Evolutionary conservation across 345 rosid species (phyloP), one percentile per base, ranked within the genome.

Genomic region (Gossypium australe): DNA sequence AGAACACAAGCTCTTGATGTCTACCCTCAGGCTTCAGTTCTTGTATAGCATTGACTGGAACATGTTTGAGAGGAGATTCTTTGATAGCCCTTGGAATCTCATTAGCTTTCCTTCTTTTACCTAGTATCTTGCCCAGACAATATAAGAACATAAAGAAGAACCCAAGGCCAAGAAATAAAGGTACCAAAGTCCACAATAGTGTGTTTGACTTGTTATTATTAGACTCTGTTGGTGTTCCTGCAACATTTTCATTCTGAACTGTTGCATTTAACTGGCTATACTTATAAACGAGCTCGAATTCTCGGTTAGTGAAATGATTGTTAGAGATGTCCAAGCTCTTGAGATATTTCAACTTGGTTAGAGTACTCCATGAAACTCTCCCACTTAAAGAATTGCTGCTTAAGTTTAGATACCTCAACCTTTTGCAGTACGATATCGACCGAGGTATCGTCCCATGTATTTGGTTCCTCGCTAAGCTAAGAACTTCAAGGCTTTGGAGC

Each of bases 381-480:
- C 89, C 86, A 18, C 79, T 70, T 80, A 87, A 65, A 20, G 62
- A 76, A 76, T 87, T 87, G 78, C 77, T 29, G 75, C 86, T 85
- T 9, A 84, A 72, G 70, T 85, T 83, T 17, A 87, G 74, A 43
- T 77, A 75, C 25, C 62, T 59, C 74, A 87, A 63, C 59, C 49
- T 76, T 63, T 71, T 63, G 70, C 87, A 87, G 67, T 49, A 22
- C 14, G 80, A 73, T 5, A 87, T 60, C 0, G 89, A 79, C 12
- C 29, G 65, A 11, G 88, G 85, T 60, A 87, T 76, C 16, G 52
- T 63, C 69, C 90, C 90, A 1, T 4, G 77, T 66, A 83, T 78
- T 16, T 25, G 78, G 68, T 87, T 85, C 11, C 49, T 71, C 0
- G 84, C 84, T 25, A 85, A 72, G 81, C 77, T 80, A 29, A 85